A percentile compares a stretch with the other conserved stretches of the same genome.
These are phyloP conservation scores for Pseudomicrostroma phylloplanum DNA, from an alignment of 1,284 basidiomycete genomes.

Conservation along the genomic window DNA sequence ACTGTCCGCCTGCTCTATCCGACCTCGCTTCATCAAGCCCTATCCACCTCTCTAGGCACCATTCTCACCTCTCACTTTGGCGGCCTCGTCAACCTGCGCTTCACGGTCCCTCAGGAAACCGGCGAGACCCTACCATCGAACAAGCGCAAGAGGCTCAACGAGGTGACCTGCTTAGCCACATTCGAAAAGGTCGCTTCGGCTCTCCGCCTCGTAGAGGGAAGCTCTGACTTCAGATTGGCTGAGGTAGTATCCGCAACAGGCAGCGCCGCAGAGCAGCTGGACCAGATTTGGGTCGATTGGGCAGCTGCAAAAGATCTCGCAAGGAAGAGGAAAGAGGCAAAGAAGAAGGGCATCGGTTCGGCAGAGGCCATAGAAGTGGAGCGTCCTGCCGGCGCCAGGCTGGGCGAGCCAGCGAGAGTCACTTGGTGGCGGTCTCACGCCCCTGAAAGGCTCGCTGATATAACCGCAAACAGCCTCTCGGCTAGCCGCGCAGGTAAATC, in stretches of 20 bases:
- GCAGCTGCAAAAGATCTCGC: background rate
- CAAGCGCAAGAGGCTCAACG: background rate
- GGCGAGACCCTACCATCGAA: background rate
- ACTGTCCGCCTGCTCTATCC: constrained; percentile 5
- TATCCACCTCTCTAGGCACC: background rate
- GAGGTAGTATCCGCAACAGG: background rate
- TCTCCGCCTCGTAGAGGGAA: background rate
- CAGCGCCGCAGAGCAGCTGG: background rate
- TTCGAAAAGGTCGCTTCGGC: background rate
- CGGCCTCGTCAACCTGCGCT: background rate
- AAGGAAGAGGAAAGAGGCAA: background rate
- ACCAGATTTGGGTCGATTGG: constrained; percentile 4
- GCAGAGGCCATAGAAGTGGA: background rate
- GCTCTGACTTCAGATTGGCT: background rate
- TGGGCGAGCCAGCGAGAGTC: constrained; percentile 5
- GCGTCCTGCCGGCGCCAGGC: background rate
- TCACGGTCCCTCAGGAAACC: background rate
- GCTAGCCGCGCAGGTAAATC: background rate
- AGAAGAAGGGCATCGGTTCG: background rate
- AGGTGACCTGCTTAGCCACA: background rate
- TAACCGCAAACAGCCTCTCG: background rate
- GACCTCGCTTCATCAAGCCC: background rate
- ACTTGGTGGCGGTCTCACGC: background rate
- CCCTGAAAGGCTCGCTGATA: background rate
- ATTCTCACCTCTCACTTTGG: background rate